These are phyloP conservation scores for Pulicaria dysenterica DNA, from an alignment of 129 eudicot species.

Conservation along the genomic window DNA sequence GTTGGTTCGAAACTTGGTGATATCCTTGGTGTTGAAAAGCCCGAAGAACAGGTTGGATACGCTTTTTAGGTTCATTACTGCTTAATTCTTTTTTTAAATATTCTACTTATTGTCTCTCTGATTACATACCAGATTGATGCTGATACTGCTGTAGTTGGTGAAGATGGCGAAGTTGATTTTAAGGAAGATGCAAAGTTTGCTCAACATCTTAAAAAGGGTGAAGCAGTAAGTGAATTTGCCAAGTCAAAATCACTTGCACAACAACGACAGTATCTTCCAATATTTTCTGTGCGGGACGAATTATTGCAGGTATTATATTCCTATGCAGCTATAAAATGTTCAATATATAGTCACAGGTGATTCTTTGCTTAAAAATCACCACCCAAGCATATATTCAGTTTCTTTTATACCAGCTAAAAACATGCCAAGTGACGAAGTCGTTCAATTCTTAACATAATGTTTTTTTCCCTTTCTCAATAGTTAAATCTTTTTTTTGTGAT, in stretches of 20 bases:
- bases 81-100: constrained; percentile 18
- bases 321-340: background rate
- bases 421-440: too few species aligned
- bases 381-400: too few species aligned
- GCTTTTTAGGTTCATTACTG: background rate
- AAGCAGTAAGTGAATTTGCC: constrained; percentile 74
- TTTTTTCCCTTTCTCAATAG: background rate
- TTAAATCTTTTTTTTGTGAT: background rate
- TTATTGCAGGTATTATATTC: constrained; percentile 52
- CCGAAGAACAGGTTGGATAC: constrained; percentile 60
- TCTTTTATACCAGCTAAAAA: too few species aligned
- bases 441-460: background rate
- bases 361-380: too few species aligned
- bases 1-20: constrained; percentile 76
- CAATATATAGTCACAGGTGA: background rate
- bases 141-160: constrained; percentile 71
- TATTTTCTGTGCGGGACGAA: constrained; percentile 67
- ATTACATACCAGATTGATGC: constrained; percentile 57
- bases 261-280: constrained; percentile 72
- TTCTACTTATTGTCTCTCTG: background rate
- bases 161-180: constrained; percentile 76
- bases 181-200: constrained; percentile 76
- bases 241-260: constrained; percentile 60
- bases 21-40: constrained; percentile 75
- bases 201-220: constrained; percentile 58